These are phyloP conservation scores for Gillenia trifoliata DNA, from an alignment of 306 rosid species.

Conservation along the genomic window DNA sequence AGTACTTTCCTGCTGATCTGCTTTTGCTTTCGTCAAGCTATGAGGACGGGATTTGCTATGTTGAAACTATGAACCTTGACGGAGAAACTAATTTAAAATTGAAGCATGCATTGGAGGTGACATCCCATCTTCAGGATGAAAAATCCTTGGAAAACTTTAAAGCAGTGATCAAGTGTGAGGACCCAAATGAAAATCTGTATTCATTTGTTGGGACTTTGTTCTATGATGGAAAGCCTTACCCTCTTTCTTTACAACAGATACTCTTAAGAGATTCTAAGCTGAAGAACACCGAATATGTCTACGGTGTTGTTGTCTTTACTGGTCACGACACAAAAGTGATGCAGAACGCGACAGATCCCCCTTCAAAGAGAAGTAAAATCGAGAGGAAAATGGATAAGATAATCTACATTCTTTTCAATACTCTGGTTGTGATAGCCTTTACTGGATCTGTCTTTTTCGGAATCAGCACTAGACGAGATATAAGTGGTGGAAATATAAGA, in stretches of 20 bases:
- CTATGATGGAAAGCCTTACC: conserved; percentile 36
- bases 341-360: conserved; percentile 82
- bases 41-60: conserved; percentile 82
- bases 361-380: conserved; percentile 87
- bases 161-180: conserved; percentile 74
- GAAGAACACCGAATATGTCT: conserved; percentile 71
- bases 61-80: conserved; percentile 90
- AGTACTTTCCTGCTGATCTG: conserved; percentile 88
- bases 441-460: conserved; percentile 65
- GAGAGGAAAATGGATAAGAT: conserved; percentile 88
- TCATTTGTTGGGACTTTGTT: conserved; percentile 65
- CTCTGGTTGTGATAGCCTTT: conserved; percentile 63
- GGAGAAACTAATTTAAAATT: conserved; percentile 91
- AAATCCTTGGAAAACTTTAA: conserved; percentile 42
- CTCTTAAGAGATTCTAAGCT: conserved; percentile 88
- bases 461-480: conserved; percentile 49
- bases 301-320: conserved; percentile 70
- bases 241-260: conserved; percentile 70
- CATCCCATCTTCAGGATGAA: conserved; percentile 48
- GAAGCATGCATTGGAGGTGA: conserved; percentile 67
- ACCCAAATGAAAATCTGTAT: conserved; percentile 84
- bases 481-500: conserved; percentile 25
- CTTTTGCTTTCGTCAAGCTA: conserved; percentile 71
- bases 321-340: conserved; percentile 91
- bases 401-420: conserved; percentile 68